These are phyloP conservation scores for Abrus pulchellus DNA, from an alignment of 306 rosid genomes.

Conservation along the genomic window DNA sequence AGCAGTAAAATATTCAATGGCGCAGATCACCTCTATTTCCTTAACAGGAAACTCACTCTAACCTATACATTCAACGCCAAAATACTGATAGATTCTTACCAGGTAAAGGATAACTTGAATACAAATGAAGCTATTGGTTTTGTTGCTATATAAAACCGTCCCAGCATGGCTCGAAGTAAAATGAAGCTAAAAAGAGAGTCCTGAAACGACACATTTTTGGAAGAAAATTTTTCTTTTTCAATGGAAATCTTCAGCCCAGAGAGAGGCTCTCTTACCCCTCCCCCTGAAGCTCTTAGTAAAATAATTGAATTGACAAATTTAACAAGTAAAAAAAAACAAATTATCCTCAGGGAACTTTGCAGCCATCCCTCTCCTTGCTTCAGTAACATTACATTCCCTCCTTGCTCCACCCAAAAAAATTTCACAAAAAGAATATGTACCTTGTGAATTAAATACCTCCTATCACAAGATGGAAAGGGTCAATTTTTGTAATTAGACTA, in stretches of 20 bases:
- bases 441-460: constrained; percentile 56
- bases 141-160: constrained; percentile 46
- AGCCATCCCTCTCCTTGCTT: constrained; percentile 45
- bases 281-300: constrained; percentile 45
- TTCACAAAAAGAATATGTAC: constrained; percentile 59
- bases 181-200: constrained; percentile 5
- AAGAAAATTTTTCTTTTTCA: constrained; percentile 43
- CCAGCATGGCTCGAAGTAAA: constrained; percentile 38
- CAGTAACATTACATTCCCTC: constrained; percentile 41
- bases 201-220: constrained; percentile 37
- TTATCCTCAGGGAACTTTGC: constrained; percentile 43
- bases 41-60: constrained; percentile 25
- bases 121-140: constrained; percentile 50
- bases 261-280: constrained; percentile 44
- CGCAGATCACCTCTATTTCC: constrained; percentile 43
- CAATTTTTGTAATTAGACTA: constrained; percentile 59
- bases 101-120: constrained; percentile 33
- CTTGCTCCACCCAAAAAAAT: constrained; percentile 39
- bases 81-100: constrained; percentile 28
- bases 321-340: constrained; percentile 20
- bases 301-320: constrained; percentile 54
- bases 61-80: constrained; percentile 34
- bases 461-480: constrained; percentile 58
- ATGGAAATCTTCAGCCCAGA: constrained; percentile 43
- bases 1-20: constrained; percentile 41